Evolutionary conservation across 2,329 filamentous ascomycete genomes (phyloP), one percentile per base, ranked within the genome.

Genomic region (Exophiala sp.): DNA sequence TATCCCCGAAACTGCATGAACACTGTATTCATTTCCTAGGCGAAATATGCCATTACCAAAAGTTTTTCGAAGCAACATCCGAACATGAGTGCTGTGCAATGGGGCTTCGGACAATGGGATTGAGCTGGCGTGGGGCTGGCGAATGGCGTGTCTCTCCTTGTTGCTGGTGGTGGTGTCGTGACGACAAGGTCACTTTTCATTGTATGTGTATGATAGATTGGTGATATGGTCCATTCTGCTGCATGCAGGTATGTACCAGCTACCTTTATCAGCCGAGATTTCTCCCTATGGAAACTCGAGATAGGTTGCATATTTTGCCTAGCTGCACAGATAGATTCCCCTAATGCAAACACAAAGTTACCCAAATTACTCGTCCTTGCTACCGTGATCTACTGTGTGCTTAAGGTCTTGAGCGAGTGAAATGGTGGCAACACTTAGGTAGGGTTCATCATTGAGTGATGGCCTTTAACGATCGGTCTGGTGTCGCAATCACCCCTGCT

Each of bases 171-270:
- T 53, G 57, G 51, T 40, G 50, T 39, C 40, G 34, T 52, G 51
- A 49, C 43, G 40, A 57, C 53, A 47, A 55, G 54, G 32, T 53
- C 14, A 34, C 40, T 48, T 45, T 16, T 29, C 35, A 34, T 52
- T 51, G 48, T 47, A 45, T 54, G 50, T 60, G 57, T 60, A 60
- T 60, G 54, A 60, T 60, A 60, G 57, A 60, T 54, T 51, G 48
- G 48, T 20, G 39, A 50, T 55, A 55, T 53, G 54, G 21, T 51
- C 52, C 20, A 49, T 47, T 52, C 10, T 20, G 33, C 45, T 21
- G 36, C 20, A 38, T 11, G 34, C 45, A 39, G 45, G 40, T 18
- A 49, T 54, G 45, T 45, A 49, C 52, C 55, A 47, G 21, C 41
- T 43, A 24, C 41, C 14, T 46, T 48, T 44, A 36, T 51, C 47